These are phyloP conservation scores for Ceratocystis harringtonii DNA, from an alignment of 2,329 filamentous ascomycete genomes.

Conservation along the genomic window DNA sequence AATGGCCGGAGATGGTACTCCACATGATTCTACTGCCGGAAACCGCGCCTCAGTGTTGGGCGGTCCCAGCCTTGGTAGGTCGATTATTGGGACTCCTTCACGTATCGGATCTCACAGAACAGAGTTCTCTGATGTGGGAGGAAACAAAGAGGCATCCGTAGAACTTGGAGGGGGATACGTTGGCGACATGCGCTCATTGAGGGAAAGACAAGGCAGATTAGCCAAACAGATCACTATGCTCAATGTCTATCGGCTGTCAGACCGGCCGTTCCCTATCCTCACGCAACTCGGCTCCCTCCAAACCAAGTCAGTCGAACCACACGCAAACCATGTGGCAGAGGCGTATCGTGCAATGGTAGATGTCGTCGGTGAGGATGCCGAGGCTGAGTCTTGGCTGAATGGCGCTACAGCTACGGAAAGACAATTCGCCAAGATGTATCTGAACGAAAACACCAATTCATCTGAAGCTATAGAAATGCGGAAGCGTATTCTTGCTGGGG, in stretches of 20 bases:
- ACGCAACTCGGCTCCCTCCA: constrained; percentile 64
- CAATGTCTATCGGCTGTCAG: constrained; percentile 55
- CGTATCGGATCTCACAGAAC: constrained; percentile 48
- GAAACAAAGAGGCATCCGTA: constrained; percentile 30
- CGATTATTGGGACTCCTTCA: constrained; percentile 71
- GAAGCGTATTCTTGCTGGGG: constrained; percentile 66
- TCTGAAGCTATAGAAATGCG: constrained; percentile 50
- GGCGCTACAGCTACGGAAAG: constrained; percentile 57
- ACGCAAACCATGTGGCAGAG: constrained; percentile 60
- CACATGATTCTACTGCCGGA: constrained; percentile 24
- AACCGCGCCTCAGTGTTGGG: constrained; percentile 38
- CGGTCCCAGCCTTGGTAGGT: constrained; percentile 57
- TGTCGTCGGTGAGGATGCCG: constrained; percentile 59
- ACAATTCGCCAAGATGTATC: constrained; percentile 59
- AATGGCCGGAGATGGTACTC: constrained; percentile 39
- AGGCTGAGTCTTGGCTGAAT: constrained; percentile 42
- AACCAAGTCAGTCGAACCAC: constrained; percentile 50
- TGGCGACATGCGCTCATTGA: constrained; percentile 59
- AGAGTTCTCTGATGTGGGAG: constrained; percentile 54
- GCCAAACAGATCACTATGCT: constrained; percentile 64
- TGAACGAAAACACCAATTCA: constrained; percentile 58
- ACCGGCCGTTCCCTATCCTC: constrained; percentile 56
- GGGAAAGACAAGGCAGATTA: constrained; percentile 73
- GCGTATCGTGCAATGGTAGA: constrained; percentile 69
- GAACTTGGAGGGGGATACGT: constrained; percentile 32